Percentiles rank a stretch among this genome's conserved stretches.
These are phyloP conservation scores for Pseudogymnoascus sp. DNA, from an alignment of 2,329 filamentous ascomycete species.

Conservation along the genomic window DNA sequence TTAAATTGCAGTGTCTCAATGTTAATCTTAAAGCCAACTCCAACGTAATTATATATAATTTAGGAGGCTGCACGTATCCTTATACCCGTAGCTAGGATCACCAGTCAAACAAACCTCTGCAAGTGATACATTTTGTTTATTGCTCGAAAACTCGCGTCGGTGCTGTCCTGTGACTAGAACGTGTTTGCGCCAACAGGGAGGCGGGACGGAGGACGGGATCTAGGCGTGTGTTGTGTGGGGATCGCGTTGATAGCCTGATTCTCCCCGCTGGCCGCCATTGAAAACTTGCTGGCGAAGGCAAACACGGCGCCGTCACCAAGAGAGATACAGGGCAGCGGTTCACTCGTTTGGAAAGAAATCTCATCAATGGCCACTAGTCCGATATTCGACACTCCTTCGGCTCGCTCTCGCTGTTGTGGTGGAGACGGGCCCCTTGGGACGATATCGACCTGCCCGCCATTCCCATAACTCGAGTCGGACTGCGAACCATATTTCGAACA, in stretches of 20 bases:
- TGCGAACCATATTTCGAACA: background rate
- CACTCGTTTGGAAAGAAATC: conserved; percentile 1
- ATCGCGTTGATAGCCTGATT: conserved; percentile 1
- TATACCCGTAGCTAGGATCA: background rate
- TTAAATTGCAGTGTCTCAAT: conserved; percentile 7
- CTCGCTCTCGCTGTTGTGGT: conserved; percentile 7
- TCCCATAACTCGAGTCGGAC: background rate
- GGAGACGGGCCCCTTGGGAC: conserved; percentile 2
- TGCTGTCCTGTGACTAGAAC: background rate
- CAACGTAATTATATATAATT: conserved; percentile 2
- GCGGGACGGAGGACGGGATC: conserved; percentile 5
- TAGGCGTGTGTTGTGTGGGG: conserved; percentile 1
- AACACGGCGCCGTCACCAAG: background rate
- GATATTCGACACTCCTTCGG: conserved; percentile 2
- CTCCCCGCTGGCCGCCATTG: background rate
- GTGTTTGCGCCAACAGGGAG: background rate
- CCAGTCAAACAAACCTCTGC: background rate
- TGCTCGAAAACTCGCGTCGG: background rate
- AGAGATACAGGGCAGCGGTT: background rate
- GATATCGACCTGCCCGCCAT: conserved; percentile 4
- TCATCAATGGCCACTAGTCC: conserved; percentile 2
- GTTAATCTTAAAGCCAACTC: conserved; percentile 2
- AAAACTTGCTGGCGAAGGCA: background rate
- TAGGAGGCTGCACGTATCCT: conserved; percentile 5
- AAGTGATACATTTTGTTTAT: background rate